Conservation (phyloP, 179 eudicot species). For the Spergularia azorica region DNA sequence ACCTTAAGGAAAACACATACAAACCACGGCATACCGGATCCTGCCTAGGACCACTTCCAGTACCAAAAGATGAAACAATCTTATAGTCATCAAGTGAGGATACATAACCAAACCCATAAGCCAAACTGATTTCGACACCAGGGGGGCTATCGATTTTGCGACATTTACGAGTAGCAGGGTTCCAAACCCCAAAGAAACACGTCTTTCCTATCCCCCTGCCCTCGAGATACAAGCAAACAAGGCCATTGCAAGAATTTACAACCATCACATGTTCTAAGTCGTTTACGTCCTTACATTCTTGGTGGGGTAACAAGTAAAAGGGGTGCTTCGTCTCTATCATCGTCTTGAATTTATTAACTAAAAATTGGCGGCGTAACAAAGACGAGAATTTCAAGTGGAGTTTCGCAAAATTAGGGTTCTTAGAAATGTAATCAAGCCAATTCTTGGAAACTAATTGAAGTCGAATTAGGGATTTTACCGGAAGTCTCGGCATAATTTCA, state of each 20-base stretch:
- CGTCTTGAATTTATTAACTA: too few relatives aligned
- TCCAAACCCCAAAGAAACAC: neutral
- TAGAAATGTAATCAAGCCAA: neutral
- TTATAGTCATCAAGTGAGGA: slow-evolving; percentile 1
- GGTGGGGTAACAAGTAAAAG: neutral
- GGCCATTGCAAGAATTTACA: neutral
- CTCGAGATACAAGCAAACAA: neutral
- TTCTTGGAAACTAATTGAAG: slow-evolving; percentile 3
- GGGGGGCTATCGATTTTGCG: neutral
- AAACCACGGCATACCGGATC: neutral
- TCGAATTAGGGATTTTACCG: slow-evolving; percentile 6
- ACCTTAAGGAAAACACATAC: slow-evolving; percentile 2
- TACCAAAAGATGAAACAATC: neutral
- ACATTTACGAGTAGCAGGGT: neutral
- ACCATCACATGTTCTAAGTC: neutral
- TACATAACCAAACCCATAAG: slow-evolving; percentile 12
- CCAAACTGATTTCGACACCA: neutral
- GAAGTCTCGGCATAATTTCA: slow-evolving; percentile 5
- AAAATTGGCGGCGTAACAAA: neutral
- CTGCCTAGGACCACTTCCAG: too few relatives aligned
- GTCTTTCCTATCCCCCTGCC: too few relatives aligned
- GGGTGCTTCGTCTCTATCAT: neutral
- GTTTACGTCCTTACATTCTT: neutral
- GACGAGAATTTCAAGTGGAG: neutral
- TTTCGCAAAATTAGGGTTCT: neutral